These are phyloP conservation scores for Actinomortierella wolfii DNA, from an alignment of 371 early-diverging fungal species.

Conservation along the genomic window DNA sequence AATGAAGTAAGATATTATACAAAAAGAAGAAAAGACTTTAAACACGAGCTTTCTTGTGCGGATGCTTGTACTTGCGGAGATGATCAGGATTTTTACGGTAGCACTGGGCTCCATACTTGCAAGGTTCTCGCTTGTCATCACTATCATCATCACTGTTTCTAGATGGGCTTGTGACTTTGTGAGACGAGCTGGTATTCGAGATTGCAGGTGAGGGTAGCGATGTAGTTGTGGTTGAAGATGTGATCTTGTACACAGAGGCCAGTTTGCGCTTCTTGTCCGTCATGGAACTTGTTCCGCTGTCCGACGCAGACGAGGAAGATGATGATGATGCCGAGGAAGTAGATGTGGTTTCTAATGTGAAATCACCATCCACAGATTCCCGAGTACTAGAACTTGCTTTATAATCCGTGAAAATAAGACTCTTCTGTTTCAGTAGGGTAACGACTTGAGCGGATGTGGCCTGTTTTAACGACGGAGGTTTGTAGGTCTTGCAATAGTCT, in stretches of 20 bases:
- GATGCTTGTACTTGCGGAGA: slow-evolving; percentile 31
- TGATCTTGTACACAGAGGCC: too few relatives aligned
- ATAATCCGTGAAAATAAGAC: slow-evolving; percentile 25
- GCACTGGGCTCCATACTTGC: slow-evolving; percentile 31
- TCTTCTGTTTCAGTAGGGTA: slow-evolving; percentile 30
- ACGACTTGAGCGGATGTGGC: slow-evolving; percentile 35
- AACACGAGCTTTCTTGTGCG: slow-evolving; percentile 18
- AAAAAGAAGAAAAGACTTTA: too few relatives aligned
- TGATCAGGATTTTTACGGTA: slow-evolving; percentile 42
- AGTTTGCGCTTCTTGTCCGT: too few relatives aligned
- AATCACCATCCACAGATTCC: slow-evolving; percentile 6
- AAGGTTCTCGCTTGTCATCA: slow-evolving; percentile 14
- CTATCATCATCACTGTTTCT: background rate
- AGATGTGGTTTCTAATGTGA: too few relatives aligned
- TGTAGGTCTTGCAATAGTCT: slow-evolving; percentile 40
- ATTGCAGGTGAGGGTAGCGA: background rate
- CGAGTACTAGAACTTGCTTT: background rate
- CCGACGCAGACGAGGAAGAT: too few relatives aligned
- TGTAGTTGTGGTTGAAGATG: background rate
- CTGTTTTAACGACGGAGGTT: slow-evolving; percentile 22
- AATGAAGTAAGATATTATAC: too few relatives aligned
- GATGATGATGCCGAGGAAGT: too few relatives aligned
- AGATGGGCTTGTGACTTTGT: background rate
- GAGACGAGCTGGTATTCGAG: slow-evolving; percentile 5
- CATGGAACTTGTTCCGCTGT: too few relatives aligned